A percentile compares a stretch with the other conserved stretches of the same genome.
These are phyloP conservation scores for Geopyxis carbonaria DNA, from an alignment of 495 filamentous ascomycete species.

Conservation along the genomic window DNA sequence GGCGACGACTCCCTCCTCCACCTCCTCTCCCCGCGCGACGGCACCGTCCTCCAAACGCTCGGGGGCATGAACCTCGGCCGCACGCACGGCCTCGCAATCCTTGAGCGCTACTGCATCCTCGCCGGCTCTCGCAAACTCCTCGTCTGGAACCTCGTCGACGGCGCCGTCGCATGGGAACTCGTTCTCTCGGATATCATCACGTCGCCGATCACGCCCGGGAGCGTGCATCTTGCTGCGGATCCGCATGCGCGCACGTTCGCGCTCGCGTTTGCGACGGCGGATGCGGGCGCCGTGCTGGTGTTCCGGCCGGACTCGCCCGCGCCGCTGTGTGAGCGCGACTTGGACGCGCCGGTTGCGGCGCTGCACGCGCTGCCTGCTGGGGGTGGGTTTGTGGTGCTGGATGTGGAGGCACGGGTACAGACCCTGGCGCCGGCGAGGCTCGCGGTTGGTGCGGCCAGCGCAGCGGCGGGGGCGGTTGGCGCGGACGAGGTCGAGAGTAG, in stretches of 20 bases:
- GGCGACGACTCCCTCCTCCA: conserved; percentile 36
- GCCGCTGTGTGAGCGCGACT: conserved; percentile 5
- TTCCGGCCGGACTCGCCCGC: background rate
- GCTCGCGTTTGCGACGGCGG: conserved; percentile 32
- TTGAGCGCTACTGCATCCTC: conserved; percentile 44
- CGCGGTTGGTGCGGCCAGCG: background rate
- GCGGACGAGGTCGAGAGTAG: background rate
- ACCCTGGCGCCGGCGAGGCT: conserved; percentile 11
- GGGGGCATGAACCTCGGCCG: conserved; percentile 38
- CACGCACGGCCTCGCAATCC: conserved; percentile 39
- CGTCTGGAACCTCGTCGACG: conserved; percentile 50
- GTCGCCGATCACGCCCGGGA: conserved; percentile 23
- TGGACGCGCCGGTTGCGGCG: conserved; percentile 35
- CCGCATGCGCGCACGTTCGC: conserved; percentile 39
- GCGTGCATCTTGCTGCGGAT: conserved; percentile 46
- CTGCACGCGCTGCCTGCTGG: conserved; percentile 25
- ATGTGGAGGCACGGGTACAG: conserved; percentile 14
- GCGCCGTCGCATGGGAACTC: conserved; percentile 37
- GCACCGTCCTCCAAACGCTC: conserved; percentile 36
- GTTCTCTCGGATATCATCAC: conserved; percentile 27
- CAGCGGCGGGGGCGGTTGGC: background rate
- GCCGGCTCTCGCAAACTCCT: conserved; percentile 41
- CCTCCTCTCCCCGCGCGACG: conserved; percentile 43
- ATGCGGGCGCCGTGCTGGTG: background rate
- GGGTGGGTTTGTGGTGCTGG: conserved; percentile 18